A percentile compares a stretch with the other conserved stretches of the same genome.
These are phyloP conservation scores for Ambrosiella cleistominuta DNA, from an alignment of 2,329 filamentous ascomycete species.

Conservation along the genomic window DNA sequence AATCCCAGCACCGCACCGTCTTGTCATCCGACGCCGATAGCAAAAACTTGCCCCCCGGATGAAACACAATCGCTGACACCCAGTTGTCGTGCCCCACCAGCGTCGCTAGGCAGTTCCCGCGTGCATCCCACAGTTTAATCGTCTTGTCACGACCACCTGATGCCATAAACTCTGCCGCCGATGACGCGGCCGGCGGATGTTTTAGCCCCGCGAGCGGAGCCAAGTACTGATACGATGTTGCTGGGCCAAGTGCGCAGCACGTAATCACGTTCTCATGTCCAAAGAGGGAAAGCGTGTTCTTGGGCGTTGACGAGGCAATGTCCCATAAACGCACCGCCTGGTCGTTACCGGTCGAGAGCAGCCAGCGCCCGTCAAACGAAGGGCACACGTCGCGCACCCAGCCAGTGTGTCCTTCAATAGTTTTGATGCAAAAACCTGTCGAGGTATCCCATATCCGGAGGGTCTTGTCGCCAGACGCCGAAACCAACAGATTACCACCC, in stretches of 20 bases:
- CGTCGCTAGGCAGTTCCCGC: conserved; percentile 70
- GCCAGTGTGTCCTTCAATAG: conserved; percentile 66
- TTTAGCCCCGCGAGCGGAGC: conserved; percentile 65
- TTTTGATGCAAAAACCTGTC: conserved; percentile 82
- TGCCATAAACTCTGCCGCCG: conserved; percentile 71
- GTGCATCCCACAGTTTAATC: conserved; percentile 74
- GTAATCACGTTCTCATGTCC: conserved; percentile 78
- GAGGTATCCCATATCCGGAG: conserved; percentile 84
- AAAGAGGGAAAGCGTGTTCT: conserved; percentile 62
- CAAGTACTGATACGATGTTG: conserved; percentile 59
- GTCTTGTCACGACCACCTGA: conserved; percentile 82
- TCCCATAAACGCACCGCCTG: conserved; percentile 75
- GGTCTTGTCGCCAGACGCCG: conserved; percentile 69
- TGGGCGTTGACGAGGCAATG: conserved; percentile 44
- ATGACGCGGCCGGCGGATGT: conserved; percentile 56
- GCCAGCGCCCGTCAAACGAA: conserved; percentile 64
- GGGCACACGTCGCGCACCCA: conserved; percentile 86
- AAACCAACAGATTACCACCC: conserved; percentile 71
- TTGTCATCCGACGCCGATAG: conserved; percentile 79
- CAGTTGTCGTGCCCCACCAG: conserved; percentile 85
- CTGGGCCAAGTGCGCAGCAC: conserved; percentile 73
- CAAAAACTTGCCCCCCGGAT: conserved; percentile 81
- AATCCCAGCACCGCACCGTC: conserved; percentile 83
- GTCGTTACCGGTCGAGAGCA: conserved; percentile 71
- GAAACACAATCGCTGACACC: conserved; percentile 73